Base-by-base conservation (phyloP, 2,329 filamentous ascomycete species). In the Claviceps lovelessii region DNA sequence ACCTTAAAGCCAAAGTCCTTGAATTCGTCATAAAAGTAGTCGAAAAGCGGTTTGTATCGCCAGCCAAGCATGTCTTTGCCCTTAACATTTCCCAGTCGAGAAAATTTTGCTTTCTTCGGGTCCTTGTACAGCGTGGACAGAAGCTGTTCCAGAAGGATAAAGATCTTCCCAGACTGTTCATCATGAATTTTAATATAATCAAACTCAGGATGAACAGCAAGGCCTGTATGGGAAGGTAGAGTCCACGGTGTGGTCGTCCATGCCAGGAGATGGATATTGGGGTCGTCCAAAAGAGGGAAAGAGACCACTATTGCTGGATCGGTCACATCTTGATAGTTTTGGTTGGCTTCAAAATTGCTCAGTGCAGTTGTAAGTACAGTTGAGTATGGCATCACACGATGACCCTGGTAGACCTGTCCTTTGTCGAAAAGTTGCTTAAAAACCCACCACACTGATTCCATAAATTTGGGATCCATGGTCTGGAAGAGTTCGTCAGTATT, bases 371-470 rank as follows among this genome's bases (percentile, higher is more conserved):
- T 90, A 64, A 95, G 79, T 17, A 85, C 89, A 2, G 90, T 96
- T 35, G 89, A 95, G 70, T 93, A 97, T 13, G 91, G 91, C 88
- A 97, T 93, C 58, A 97, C 89, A 65, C 85, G 83, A 70, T 93
- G 87, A 47, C 89, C 90, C 61, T 89, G 86, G 68, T 96, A 97
- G 54, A 96, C 89, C 58, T 86, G 77, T 55, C 83, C 87, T 72
- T 95, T 95, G 62, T 95, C 87, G 68, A 88, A 94, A 29, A 96
- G 77, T 67, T 91, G 83, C 74, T 93, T 94, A 76, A 95, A 95
- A 19, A 93, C 86, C 90, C 91, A 96, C 91, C 91, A 97, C 60
- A 88, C 83, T 0, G 86, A 86, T 73, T 96, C 91, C 91, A 96
- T 97, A 72, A 94, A 97, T 23, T 76, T 84, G n/a, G 85, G 78